A percentile compares a stretch with the other conserved stretches of the same genome.
Evolutionary conservation across 2,329 filamentous ascomycete species (phyloP).

Genomic region (Cryphonectria japonica): DNA sequence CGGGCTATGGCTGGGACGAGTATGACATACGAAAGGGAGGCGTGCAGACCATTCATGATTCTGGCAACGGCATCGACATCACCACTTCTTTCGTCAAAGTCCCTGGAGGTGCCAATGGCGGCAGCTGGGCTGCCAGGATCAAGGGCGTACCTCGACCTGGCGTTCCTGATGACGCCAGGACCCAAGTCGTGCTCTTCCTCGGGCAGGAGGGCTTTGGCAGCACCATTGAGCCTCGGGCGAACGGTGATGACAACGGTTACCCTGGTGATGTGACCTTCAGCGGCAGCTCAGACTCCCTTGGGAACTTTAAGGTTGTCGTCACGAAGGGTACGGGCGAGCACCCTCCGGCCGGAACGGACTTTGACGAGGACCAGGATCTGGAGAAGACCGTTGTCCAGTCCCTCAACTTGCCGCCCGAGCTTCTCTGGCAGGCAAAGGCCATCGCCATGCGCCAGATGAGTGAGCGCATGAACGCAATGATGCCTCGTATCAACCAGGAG

Average conservation of each 20-base stretch:
- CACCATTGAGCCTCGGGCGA: constrained; percentile 60
- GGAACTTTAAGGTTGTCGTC: constrained; percentile 77
- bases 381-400: constrained; percentile 79
- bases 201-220: constrained; percentile 73
- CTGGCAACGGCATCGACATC: constrained; percentile 84
- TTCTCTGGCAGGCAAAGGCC: constrained; percentile 81
- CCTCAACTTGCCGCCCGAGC: constrained; percentile 65
- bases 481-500: constrained; percentile 48
- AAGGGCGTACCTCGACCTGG: constrained; percentile 78
- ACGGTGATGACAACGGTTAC: constrained; percentile 53
- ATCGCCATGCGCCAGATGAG: constrained; percentile 59
- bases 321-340: constrained; percentile 70
- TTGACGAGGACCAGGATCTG: constrained; percentile 70
- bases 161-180: constrained; percentile 69
- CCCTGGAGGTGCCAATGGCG: constrained; percentile 80
- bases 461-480: constrained; percentile 52
- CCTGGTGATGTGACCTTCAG: constrained; percentile 67
- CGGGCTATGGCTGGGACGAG: constrained; percentile 96
- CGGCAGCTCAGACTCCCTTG: constrained; percentile 73
- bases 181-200: constrained; percentile 80
- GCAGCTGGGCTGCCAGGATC: constrained; percentile 89
- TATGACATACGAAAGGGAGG: constrained; percentile 90
- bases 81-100: constrained; percentile 94
- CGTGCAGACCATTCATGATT: constrained; percentile 87
- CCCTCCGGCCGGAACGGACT: constrained; percentile 66